phyloP scores from a whole-genome alignment of 768 basidiomycete species.

The Cystofilobasidium capitatum region DNA sequence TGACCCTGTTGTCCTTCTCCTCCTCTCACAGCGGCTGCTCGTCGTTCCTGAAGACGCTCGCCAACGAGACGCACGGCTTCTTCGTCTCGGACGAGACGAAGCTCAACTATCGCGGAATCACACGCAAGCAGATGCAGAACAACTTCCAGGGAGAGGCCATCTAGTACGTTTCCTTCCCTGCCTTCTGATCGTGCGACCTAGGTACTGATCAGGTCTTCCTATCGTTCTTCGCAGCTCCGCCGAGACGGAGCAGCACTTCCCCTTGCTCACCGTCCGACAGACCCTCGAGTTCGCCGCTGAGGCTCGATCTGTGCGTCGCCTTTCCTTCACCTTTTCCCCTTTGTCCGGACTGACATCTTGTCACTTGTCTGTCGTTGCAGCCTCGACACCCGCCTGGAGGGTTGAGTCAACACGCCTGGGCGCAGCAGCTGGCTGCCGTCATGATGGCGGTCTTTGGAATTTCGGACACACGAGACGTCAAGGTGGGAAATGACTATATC shows the following conservation, averaged over 20 bases:
- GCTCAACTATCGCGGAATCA: conserved; percentile 42
- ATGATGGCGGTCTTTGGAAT: conserved; percentile 19
- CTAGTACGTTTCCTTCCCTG: conserved; percentile 27
- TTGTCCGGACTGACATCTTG: background rate
- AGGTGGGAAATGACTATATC: conserved; percentile 64
- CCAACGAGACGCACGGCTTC: conserved; percentile 39
- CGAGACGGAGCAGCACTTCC: conserved; percentile 23
- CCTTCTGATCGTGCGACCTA: background rate
- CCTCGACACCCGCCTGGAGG: conserved; percentile 1
- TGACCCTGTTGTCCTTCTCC: background rate
- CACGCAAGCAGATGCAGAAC: conserved; percentile 43
- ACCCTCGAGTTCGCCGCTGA: conserved; percentile 26
- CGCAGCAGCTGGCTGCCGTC: background rate
- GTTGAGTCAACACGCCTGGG: background rate
- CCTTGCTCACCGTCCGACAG: conserved; percentile 23
- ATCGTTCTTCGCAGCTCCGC: conserved; percentile 29
- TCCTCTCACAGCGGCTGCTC: conserved; percentile 29
- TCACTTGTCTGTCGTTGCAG: background rate
- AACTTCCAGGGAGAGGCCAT: conserved; percentile 44
- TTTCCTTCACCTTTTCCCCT: background rate
- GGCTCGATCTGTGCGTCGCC: conserved; percentile 11
- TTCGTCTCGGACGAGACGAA: conserved; percentile 28
- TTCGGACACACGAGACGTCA: conserved; percentile 4
- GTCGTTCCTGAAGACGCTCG: conserved; percentile 32
- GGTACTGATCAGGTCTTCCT: background rate